Evolutionary conservation across 2,329 filamentous ascomycete genomes (phyloP), one percentile per base, ranked within the genome.

Genomic region (Talaromyces marneffei): DNA sequence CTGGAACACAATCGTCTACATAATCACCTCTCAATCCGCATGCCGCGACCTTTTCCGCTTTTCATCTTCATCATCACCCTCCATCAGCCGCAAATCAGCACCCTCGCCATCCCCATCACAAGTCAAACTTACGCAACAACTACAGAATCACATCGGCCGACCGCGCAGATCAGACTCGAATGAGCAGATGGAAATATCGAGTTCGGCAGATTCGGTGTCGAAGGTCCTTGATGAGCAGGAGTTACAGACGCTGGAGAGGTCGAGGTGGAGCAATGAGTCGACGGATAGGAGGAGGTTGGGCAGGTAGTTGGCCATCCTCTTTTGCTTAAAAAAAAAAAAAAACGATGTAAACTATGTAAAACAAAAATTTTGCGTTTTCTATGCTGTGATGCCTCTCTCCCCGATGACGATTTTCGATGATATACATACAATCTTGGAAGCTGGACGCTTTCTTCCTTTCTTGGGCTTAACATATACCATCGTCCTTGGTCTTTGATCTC

Each of bases 1-100:
- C 68, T 92, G 89, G 89, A 93, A 93, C 71, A 82, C 85, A 7
- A 71, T 88, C 62, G 89, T 93, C 66, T 92, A 92, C 74, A 76
- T 85, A 14, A 79, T 83, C n/a, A 90, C 87, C 0, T 89, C 86
- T 2, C 63, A 63, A 39, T 33, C 55, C 2, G 63, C 63, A n/a
- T 63, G 55, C 44, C 52, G 56, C 23, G 35, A 53, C 6, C 52
- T 65, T 5, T 14, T 52, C n/a, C 10, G 40, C 1, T 39, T 35
- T 16, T 50, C 44, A 10, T 29, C 29, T 2, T 27, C 53, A 33
- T 25, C 18, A 27, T 27, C 40, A 35, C 7, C 6, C 10, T 48
- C 56, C 7, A 10, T 18, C 12, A 27, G 35, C 23, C 54, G 53
- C 23, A 42, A 53, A 18, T 37, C 23, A 3, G 18, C 16, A 3